These are phyloP conservation scores for Drechslerella dactyloides DNA, from an alignment of 2,329 filamentous ascomycete genomes.

Conservation along the genomic window DNA sequence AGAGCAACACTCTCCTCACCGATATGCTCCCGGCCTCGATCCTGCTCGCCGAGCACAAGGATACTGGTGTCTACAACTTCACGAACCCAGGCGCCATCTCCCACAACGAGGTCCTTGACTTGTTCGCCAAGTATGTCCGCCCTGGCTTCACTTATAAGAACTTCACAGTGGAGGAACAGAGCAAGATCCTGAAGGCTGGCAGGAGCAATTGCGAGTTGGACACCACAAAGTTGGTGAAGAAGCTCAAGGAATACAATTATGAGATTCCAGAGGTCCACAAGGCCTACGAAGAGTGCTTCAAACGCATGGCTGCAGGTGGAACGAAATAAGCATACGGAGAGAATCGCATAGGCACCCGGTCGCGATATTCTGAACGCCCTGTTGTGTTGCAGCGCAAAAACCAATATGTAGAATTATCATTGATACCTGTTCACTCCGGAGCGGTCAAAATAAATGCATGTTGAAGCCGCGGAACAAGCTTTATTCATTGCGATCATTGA, in stretches of 20 bases:
- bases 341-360: neutral
- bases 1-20: constrained; percentile 68
- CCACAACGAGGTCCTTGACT: constrained; percentile 71
- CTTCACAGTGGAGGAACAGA: constrained; percentile 70
- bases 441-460: too few relatives aligned
- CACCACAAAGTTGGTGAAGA: constrained; percentile 67
- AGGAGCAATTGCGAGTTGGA: constrained; percentile 72
- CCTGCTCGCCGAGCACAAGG: constrained; percentile 67
- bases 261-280: constrained; percentile 68
- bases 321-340: constrained; percentile 59
- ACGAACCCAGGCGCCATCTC: constrained; percentile 74
- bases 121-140: constrained; percentile 70
- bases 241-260: constrained; percentile 67
- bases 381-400: neutral
- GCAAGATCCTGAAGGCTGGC: constrained; percentile 71
- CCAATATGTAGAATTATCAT: neutral
- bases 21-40: constrained; percentile 70
- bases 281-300: constrained; percentile 67
- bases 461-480: too few relatives aligned
- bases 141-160: constrained; percentile 69
- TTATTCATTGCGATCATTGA: too few relatives aligned
- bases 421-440: too few relatives aligned
- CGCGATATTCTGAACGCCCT: too few relatives aligned
- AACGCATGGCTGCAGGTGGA: constrained; percentile 67
- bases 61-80: constrained; percentile 69